Percentiles rank a stretch among this genome's conserved stretches.
Conservation (phyloP, 2,329 filamentous ascomycete genomes). For the Sporothrix curviconia region DNA sequence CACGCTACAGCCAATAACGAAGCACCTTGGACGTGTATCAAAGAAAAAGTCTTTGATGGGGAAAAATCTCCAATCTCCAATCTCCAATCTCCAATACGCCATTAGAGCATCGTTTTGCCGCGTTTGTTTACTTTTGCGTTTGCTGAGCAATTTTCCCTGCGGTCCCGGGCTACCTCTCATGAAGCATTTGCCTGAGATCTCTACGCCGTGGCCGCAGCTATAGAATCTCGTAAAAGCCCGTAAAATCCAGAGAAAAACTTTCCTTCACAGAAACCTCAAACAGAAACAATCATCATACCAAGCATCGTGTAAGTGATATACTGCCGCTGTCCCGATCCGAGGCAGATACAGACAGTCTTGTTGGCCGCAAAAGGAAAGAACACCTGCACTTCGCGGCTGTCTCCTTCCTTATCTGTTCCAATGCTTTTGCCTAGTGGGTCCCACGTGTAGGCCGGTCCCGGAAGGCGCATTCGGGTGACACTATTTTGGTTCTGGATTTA, state of each 20-base stretch:
- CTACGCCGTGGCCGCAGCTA: too few relatives aligned
- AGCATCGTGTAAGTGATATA: too few relatives aligned
- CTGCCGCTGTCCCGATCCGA: too few relatives aligned
- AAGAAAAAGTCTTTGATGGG: not conserved
- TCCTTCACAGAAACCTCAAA: too few relatives aligned
- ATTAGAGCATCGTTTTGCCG: not conserved
- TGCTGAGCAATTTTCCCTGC: too few relatives aligned
- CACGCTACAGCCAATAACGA: not conserved
- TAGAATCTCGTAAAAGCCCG: too few relatives aligned
- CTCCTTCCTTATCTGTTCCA: not conserved
- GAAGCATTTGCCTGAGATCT: too few relatives aligned
- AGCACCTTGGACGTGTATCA: too few relatives aligned
- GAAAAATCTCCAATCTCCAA: not conserved
- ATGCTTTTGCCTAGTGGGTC: not conserved
- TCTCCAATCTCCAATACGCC: not conserved
- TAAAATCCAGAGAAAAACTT: not conserved
- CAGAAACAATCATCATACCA: not conserved
- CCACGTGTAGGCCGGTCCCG: not conserved
- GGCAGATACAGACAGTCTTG: not conserved
- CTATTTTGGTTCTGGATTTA: slow-evolving; percentile 6
- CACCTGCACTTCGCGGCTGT: not conserved
- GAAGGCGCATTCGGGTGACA: not conserved
- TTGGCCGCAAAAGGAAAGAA: not conserved
- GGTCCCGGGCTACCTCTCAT: too few relatives aligned
- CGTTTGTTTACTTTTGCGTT: not conserved